These are phyloP conservation scores for Perkinsus marinus DNA, from an alignment of 169 alveolate species.

Conservation along the genomic window DNA sequence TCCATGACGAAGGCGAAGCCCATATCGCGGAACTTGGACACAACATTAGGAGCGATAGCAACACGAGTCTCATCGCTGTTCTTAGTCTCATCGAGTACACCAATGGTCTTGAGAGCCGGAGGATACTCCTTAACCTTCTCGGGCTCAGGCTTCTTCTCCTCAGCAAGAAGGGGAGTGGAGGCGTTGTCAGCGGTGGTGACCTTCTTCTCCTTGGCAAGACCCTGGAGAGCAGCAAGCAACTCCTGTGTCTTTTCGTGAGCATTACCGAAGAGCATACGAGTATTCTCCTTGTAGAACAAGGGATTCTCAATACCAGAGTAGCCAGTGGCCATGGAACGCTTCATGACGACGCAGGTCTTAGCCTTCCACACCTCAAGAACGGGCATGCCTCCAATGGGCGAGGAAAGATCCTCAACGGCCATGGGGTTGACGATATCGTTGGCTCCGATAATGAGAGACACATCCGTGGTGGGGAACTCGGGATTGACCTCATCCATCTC, in stretches of 20 bases:
- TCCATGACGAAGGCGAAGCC: conserved; percentile 31
- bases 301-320: conserved; percentile 86
- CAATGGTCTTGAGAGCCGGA: conserved; percentile 37
- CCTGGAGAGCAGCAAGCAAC: conserved; percentile 21
- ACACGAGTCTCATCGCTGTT: conserved; percentile 17
- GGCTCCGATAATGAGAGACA: conserved; percentile 82
- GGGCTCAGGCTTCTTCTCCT: conserved; percentile 12
- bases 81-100: conserved; percentile 34
- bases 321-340: conserved; percentile 82
- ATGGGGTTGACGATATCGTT: too few relatives aligned
- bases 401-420: conserved; percentile 64
- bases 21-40: conserved; percentile 20
- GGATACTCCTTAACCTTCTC: conserved; percentile 36
- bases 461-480: conserved; percentile 34
- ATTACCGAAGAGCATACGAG: conserved; percentile 59
- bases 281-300: conserved; percentile 57
- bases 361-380: conserved; percentile 85
- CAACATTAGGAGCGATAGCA: conserved; percentile 27
- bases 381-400: conserved; percentile 86
- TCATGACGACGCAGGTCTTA: conserved; percentile 61
- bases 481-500: conserved; percentile 84
- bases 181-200: conserved; percentile 3
- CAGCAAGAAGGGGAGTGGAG: conserved; percentile 31
- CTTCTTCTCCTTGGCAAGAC: conserved; percentile 16
- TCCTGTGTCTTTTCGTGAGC: conserved; percentile 47